A percentile compares a stretch with the other conserved stretches of the same genome.
These are phyloP conservation scores for Fraxinus cuspidata DNA, from an alignment of 257 asterid species.

Conservation along the genomic window DNA sequence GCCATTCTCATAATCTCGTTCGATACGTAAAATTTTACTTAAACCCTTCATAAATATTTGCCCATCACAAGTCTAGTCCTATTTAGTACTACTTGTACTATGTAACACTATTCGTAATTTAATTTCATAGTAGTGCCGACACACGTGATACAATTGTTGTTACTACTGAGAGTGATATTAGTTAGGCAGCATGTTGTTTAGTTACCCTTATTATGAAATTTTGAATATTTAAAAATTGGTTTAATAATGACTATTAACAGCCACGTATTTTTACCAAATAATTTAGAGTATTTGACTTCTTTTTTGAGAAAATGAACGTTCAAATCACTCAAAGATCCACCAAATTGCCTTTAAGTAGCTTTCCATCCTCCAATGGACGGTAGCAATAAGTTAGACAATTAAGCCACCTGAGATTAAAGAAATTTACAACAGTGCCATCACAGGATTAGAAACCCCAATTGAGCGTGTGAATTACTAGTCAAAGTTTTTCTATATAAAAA, in stretches of 20 bases:
- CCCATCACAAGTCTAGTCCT: too few species aligned
- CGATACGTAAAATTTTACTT: not conserved
- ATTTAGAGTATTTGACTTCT: not conserved
- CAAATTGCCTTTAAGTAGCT: slow-evolving; percentile 49
- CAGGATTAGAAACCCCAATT: not conserved
- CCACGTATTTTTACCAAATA: not conserved
- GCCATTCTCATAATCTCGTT: not conserved
- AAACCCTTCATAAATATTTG: too few species aligned
- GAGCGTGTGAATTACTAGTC: not conserved
- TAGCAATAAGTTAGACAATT: not conserved
- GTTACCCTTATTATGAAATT: not conserved
- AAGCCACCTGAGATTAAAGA: not conserved
- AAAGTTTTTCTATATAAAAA: not conserved
- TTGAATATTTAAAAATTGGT: not conserved
- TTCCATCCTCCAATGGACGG: slow-evolving; percentile 24
- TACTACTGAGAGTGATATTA: not conserved
- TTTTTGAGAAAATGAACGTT: slow-evolving; percentile 31
- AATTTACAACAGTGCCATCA: not conserved
- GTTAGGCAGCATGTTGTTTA: not conserved
- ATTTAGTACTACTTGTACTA: too few species aligned
- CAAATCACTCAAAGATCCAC: slow-evolving; percentile 57
- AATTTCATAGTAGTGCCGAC: not conserved
- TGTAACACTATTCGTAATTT: too few species aligned
- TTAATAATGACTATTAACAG: not conserved
- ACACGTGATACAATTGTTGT: too few species aligned